Base-by-base conservation (phyloP, 2,329 filamentous ascomycete genomes). In the Fusarium sp. region DNA sequence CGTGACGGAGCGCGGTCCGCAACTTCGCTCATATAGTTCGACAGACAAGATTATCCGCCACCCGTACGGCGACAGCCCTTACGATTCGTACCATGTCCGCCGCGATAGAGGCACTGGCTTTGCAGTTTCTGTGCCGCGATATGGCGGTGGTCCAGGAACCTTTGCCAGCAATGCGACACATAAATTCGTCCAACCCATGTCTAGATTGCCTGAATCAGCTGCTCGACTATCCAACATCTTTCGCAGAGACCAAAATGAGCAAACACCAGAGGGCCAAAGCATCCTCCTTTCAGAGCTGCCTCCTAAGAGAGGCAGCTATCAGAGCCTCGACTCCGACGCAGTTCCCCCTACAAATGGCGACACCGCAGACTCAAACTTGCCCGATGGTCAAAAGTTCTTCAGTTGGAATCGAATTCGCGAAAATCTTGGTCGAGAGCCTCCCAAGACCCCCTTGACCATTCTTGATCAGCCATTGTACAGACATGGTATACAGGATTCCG, bases 321-420 rank as follows among this genome's bases (percentile, higher is more conserved):
- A 75, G 30, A 78, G 75, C 51, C 70, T 80, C 18, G 72, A 72
- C 16, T 80, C 78, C 3, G 72, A 77, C 9, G 42, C 54, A 8
- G 46, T 57, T 30, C 46, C 53, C 3, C 40, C 59, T 34, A 51
- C 49, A 20, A 50, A 6, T 9, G 18, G 12, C 13, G 13, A 18
- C 3, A 18, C 40, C 28, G 34, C 57, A 9, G 54, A 50, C 8
- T 18, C 52, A 4, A 12, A 42, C 7, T 38, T 45, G 2, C 26
- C 53, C 2, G 38, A 55, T 2, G 18, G 33, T 3, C 54, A 45
- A 8, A 62, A 57, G 16, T 54, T 51, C n/a, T 76, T 75, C 52
- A 67, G 69, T 20, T 75, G 75, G 75, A 70, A 72, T 11, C 67
- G 73, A 42, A 73, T 76, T 37, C 69, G 66, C 5, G 57, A 73